These are phyloP conservation scores for Amyloporia xantha DNA, from an alignment of 768 basidiomycete species.

Conservation along the genomic window DNA sequence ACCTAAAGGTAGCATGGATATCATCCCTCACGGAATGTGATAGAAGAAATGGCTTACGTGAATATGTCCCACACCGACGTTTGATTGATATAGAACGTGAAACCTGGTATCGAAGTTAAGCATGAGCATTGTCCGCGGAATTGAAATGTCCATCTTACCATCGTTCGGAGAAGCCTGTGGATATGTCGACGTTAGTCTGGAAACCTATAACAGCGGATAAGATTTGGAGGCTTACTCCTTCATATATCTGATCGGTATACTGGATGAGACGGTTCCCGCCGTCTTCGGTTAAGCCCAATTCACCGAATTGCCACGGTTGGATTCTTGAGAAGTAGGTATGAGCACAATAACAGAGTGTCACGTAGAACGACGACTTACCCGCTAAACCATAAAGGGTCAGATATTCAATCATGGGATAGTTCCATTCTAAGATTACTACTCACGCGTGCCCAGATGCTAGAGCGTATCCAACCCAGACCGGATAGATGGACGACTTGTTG, in stretches of 20 bases:
- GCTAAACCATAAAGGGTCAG: no score
- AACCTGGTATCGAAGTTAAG: conserved; percentile 29
- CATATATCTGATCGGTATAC: conserved; percentile 45
- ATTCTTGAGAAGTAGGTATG: conserved; percentile 30
- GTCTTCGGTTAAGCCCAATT: conserved; percentile 40
- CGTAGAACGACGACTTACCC: no score
- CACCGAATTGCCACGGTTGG: conserved; percentile 56
- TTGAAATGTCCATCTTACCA: conserved; percentile 25
- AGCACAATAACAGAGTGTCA: no score
- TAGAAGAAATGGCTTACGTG: conserved; percentile 27
- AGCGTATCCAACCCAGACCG: conserved; percentile 43
- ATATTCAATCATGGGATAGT: no score
- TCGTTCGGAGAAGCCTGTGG: conserved; percentile 47
- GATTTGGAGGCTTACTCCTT: conserved; percentile 38
- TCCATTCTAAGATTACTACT: conserved; percentile 21
- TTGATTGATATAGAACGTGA: conserved; percentile 47
- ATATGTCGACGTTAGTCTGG: no score
- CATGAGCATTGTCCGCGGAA: neutral
- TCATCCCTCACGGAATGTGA: neutral
- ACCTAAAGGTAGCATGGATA: conserved; percentile 8
- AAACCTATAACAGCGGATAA: no score
- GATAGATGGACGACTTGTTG: conserved; percentile 45
- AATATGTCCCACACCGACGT: conserved; percentile 46
- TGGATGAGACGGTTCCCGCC: conserved; percentile 49
- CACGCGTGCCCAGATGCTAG: conserved; percentile 45